Evolutionary conservation across 1,139 yeast genomes (phyloP), one percentile per base, ranked within the genome.

Genomic region (Sugiyamaella xylanicola): DNA sequence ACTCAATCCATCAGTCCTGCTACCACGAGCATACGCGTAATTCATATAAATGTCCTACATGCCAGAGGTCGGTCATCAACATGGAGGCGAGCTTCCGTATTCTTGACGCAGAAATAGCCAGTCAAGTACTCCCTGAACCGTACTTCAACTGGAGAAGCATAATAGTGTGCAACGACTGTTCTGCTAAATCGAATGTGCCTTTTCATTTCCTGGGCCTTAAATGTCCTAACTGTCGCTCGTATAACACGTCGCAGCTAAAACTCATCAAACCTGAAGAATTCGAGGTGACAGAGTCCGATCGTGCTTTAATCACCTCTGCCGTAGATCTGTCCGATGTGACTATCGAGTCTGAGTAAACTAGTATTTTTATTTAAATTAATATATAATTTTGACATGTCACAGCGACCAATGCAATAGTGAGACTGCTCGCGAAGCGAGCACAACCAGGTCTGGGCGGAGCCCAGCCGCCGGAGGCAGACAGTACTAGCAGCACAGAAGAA

Each of bases 81-180:
- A 91, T 92, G 82, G 96, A 88, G 63, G 84, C 95, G 0, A 90
- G 89, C 68, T 92, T 92, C 68, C 75, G 97, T 50, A 85, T 91
- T 41, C 74, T 90, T 60, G 97, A 92, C 69, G 84, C 82, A 65
- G 97, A 92, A 69, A 89, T 92, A 53, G 77, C 74, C 39, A 82
- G 82, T 63, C 90, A 87, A 68, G 86, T 85, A 5, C 75, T 92
- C 69, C 97, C 97, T 0, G 80, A 83, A 17, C 97, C 96, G 2
- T 85, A 90, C 68, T 78, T 79, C 58, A 68, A 75, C 54, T 90
- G 97, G 96, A 75, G 84, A 55, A 85, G 93, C 62, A 81, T 87
- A 46, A 79, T 91, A 9, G 80, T 85, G 57, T 92, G 98, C 72
- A 87, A 89, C 69, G 98, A 92, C 71, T 92, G 98, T 71, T 85